Percentiles rank a stretch among this genome's conserved stretches.
phyloP scores from a whole-genome alignment of 352 stramenopile species.

The Vaucheria bursata region DNA sequence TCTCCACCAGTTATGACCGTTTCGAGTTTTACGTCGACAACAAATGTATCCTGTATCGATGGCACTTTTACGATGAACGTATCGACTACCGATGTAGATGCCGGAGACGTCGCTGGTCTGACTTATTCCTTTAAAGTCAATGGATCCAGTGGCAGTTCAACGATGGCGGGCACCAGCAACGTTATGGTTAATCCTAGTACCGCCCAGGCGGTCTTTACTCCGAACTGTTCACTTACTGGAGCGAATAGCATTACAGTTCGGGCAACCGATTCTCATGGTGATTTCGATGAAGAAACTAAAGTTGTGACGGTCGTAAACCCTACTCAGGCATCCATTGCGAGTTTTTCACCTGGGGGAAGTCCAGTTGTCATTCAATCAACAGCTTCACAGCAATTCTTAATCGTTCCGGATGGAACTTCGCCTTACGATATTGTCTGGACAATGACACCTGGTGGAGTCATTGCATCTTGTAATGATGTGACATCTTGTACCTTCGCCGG shows the following conservation, averaged over 20 bases:
- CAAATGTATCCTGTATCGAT: neutral
- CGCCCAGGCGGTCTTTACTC: neutral
- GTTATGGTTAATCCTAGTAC: neutral
- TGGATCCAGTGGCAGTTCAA: neutral
- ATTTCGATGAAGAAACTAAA: neutral
- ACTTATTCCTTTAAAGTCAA: neutral
- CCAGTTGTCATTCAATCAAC: neutral
- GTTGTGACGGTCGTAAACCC: neutral
- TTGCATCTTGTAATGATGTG: neutral
- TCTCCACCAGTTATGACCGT: neutral
- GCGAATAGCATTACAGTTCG: neutral
- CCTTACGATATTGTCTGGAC: neutral
- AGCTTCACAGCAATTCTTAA: neutral
- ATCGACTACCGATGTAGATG: neutral
- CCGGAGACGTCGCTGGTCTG: neutral
- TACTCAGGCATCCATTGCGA: neutral
- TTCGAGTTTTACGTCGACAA: neutral
- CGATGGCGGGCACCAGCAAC: neutral
- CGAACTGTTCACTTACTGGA: neutral
- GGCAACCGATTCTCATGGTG: neutral
- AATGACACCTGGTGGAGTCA: neutral
- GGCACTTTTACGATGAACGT: neutral
- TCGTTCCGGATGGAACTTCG: neutral
- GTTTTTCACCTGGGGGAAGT: neutral
- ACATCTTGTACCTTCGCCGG: neutral